A percentile compares a stretch with the other conserved stretches of the same genome.
These are phyloP conservation scores for Anastatica hierochuntica DNA, from an alignment of 345 rosid genomes.

Conservation along the genomic window DNA sequence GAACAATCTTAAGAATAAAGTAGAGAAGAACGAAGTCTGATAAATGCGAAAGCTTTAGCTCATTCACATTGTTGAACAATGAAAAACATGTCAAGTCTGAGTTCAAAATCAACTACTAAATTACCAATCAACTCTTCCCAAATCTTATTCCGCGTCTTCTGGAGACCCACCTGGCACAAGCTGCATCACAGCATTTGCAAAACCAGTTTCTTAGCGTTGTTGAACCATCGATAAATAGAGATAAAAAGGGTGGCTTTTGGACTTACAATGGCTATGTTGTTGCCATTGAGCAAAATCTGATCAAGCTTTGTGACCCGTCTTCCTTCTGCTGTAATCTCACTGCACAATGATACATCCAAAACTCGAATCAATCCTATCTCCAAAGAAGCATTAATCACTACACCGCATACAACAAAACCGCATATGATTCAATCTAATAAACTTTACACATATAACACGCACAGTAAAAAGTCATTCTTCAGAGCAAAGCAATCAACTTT, in stretches of 20 bases:
- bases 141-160: constrained; percentile 33
- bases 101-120: constrained; percentile 3
- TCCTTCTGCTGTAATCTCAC: constrained; percentile 92
- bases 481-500: background rate
- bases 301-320: constrained; percentile 88
- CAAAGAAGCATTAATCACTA: background rate
- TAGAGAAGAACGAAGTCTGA: constrained; percentile 11
- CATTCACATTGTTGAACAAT: constrained; percentile 2
- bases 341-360: constrained; percentile 11
- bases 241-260: background rate
- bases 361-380: background rate
- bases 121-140: background rate
- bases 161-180: constrained; percentile 96
- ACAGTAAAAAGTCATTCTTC: background rate
- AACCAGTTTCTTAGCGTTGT: background rate
- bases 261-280: constrained; percentile 92
- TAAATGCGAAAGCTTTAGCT: background rate
- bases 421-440: background rate
- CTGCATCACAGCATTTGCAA: constrained; percentile 37
- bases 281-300: constrained; percentile 89
- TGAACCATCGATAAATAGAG: background rate
- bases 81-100: background rate
- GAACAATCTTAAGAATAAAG: constrained; percentile 29
- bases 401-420: background rate
- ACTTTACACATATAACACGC: background rate